Base-by-base conservation (phyloP, 495 filamentous ascomycete genomes). In the Penicillium coprophilum region DNA sequence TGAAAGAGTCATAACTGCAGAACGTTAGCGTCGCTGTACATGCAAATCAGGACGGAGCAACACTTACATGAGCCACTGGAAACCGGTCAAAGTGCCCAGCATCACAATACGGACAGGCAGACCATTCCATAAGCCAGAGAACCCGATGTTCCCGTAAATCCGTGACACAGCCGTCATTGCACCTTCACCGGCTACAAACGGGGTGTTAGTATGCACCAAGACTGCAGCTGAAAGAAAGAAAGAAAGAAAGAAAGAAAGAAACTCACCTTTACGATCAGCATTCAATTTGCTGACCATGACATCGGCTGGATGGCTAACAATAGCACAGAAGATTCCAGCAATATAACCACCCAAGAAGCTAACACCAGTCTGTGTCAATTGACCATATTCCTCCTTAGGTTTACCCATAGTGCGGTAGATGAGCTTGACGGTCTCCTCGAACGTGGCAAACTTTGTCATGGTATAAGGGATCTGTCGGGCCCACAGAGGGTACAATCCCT, bases 401-500 rank as follows among this genome's bases (percentile, higher is more conserved):
- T 83, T 83, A 4, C 85, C 85, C 47, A 89, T 66, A 19, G 71
- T 77, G 58, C 69, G 67, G 67, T 89, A 89, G 50, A 89, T 88
- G 51, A 74, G 48, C 43, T 75, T 77, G 8, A 89, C 86, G 2
- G 85, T 85, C 64, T 81, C 82, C 72, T 89, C 86, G 64, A 89
- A 89, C 0, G 85, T 87, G 11, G 86, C 86, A 66, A 89, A 89
- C 71, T 89, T 89, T 36, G 85, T 83, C 86, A 89, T 89, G 1
- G 86, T 89, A 63, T 89, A 88, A 2, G 85, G 85, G 48, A 89
- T 87, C 71, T 89, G 86, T 17, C 86, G 73, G 11, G 80, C 86
- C 86, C 86, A 89, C 19, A 89, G 75, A 46, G 86, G 86, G 61
- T 83, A 83, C 47, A 89, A 60, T 12, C 86, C 86, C 74, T 87